Percentiles rank a stretch among this genome's conserved stretches.
phyloP scores from a whole-genome alignment of 2,329 filamentous ascomycete species.

The Monosporascus sp. region DNA sequence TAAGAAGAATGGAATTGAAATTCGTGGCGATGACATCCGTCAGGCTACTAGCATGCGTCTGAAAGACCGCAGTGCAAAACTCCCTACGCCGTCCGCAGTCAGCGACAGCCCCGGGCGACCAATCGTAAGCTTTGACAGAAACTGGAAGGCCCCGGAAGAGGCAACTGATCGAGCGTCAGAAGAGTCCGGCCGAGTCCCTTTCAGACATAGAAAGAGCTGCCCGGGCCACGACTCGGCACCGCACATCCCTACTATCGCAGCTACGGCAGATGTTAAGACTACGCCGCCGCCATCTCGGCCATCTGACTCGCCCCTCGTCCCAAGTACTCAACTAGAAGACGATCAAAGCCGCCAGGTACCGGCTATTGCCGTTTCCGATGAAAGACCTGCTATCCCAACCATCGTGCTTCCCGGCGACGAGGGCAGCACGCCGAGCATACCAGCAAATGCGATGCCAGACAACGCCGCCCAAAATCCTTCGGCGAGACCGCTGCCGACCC shows the following conservation, averaged over 20 bases:
- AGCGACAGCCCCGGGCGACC: constrained; percentile 86
- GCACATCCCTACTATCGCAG: constrained; percentile 48
- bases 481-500: constrained; percentile 44
- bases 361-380: constrained; percentile 43
- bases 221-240: constrained; percentile 25
- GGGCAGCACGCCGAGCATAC: constrained; percentile 20
- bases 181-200: constrained; percentile 31
- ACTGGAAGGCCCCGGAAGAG: constrained; percentile 71
- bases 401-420: constrained; percentile 33
- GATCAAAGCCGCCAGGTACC: constrained; percentile 42
- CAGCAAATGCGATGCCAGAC: constrained; percentile 43
- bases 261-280: constrained; percentile 42
- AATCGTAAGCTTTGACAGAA: constrained; percentile 92
- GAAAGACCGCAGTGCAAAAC: constrained; percentile 77
- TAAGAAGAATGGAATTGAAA: constrained; percentile 74
- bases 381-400: constrained; percentile 33
- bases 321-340: constrained; percentile 41
- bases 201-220: constrained; percentile 25
- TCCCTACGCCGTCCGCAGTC: constrained; percentile 85
- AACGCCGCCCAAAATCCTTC: constrained; percentile 28
- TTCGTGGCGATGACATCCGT: constrained; percentile 81
- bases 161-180: constrained; percentile 65
- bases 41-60: constrained; percentile 85
- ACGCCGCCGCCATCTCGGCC: constrained; percentile 30
- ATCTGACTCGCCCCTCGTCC: constrained; percentile 31